A percentile compares a stretch with the other conserved stretches of the same genome.
These are phyloP conservation scores for Boletus pseudo-olivaceus DNA, from an alignment of 768 basidiomycete species.

Conservation along the genomic window DNA sequence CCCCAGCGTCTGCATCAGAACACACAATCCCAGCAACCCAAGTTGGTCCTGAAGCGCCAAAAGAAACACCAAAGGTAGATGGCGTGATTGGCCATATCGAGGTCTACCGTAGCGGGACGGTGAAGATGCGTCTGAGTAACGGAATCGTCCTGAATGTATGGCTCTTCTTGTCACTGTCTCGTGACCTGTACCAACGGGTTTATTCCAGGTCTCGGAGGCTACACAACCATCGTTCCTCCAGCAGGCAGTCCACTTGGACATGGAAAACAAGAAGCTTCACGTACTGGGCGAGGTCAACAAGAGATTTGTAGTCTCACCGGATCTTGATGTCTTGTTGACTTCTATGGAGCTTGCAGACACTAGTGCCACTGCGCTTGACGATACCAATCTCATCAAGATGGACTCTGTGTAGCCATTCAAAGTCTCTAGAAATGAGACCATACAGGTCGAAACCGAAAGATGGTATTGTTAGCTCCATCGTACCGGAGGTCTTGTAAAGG, in stretches of 20 bases:
- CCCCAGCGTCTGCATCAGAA: slow-evolving; percentile 34
- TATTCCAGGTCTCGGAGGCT: slow-evolving; percentile 66
- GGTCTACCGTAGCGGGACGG: slow-evolving; percentile 78
- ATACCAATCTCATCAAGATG: slow-evolving; percentile 54
- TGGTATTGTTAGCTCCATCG: not conserved
- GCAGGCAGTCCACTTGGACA: slow-evolving; percentile 76
- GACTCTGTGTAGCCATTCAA: slow-evolving; percentile 29
- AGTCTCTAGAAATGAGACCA: not conserved
- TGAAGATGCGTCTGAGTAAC: slow-evolving; percentile 81
- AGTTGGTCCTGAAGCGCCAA: slow-evolving; percentile 16
- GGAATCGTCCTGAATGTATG: slow-evolving; percentile 79
- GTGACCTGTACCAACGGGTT: not conserved
- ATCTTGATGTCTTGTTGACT: slow-evolving; percentile 69
- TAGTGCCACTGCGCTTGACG: slow-evolving; percentile 32
- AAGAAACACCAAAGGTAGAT: slow-evolving; percentile 47
- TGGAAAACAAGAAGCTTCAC: slow-evolving; percentile 50
- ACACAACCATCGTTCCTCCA: slow-evolving; percentile 87
- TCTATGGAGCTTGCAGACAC: slow-evolving; percentile 58
- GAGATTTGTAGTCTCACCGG: slow-evolving; percentile 80
- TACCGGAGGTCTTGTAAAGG: not conserved
- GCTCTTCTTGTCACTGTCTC: not conserved
- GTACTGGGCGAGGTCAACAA: slow-evolving; percentile 87
- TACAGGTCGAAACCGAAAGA: not conserved
- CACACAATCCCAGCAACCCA: slow-evolving; percentile 19
- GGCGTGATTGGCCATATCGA: slow-evolving; percentile 84